Evolutionary conservation across 2,329 filamentous ascomycete species (phyloP).

Genomic region (Neurospora sp.): DNA sequence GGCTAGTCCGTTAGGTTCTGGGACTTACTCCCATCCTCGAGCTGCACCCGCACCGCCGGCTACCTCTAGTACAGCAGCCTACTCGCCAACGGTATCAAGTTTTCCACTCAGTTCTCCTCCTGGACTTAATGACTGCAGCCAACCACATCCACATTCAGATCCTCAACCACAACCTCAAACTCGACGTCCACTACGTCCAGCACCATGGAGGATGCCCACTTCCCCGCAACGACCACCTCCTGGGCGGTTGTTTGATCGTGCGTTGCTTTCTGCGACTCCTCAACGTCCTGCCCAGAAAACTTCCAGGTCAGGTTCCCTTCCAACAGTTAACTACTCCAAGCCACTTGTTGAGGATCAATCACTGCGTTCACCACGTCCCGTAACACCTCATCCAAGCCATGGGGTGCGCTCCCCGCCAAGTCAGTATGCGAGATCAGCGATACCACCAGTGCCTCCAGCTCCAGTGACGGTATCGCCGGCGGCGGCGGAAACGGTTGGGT

Average conservation of each 20-base stretch:
- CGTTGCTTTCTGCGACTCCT: fast-evolving
- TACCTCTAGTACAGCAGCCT: too few species aligned
- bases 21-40: neutral
- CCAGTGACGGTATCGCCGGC: too few species aligned
- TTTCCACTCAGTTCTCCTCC: neutral
- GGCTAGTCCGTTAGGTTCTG: too few species aligned
- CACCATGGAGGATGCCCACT: neutral
- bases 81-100: neutral
- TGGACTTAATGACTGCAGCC: neutral
- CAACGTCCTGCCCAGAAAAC: neutral
- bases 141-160: neutral
- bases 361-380: too few species aligned
- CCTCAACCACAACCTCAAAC: neutral
- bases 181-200: neutral
- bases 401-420: neutral
- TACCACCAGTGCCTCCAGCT: neutral
- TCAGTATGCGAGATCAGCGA: neutral
- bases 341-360: neutral
- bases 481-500: too few species aligned
- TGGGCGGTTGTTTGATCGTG: fast-evolving
- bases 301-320: neutral
- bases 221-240: neutral
- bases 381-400: too few species aligned
- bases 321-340: neutral
- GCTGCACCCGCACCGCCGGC: neutral